These are phyloP conservation scores for Neofusicoccum parvum DNA, from an alignment of 2,329 filamentous ascomycete species.

Conservation along the genomic window DNA sequence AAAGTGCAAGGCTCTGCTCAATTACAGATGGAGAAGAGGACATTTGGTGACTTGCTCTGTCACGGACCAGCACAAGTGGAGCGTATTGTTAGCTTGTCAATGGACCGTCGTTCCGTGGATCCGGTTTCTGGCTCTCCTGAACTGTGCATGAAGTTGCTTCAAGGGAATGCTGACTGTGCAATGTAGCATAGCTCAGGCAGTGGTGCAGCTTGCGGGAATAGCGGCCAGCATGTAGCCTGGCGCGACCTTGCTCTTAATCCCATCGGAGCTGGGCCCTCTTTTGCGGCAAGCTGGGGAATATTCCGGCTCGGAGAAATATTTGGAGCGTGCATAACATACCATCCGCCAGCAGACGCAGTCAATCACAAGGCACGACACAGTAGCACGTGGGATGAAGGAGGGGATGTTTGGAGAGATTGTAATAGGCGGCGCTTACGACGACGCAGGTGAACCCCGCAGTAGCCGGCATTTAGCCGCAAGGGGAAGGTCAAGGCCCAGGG, in stretches of 20 bases:
- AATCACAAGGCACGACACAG: background rate
- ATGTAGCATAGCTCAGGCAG: too few species aligned
- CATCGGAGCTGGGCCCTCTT: too few species aligned
- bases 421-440: background rate
- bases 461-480: conserved; percentile 5
- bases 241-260: too few species aligned
- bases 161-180: too few species aligned
- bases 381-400: background rate
- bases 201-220: too few species aligned
- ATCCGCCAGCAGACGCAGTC: background rate
- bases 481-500: conserved; percentile 2
- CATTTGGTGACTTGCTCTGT: background rate
- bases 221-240: too few species aligned
- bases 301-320: too few species aligned
- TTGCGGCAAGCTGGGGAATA: too few species aligned
- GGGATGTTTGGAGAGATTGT: background rate
- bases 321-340: too few species aligned
- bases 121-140: background rate
- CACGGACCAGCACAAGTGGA: background rate
- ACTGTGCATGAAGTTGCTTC: too few species aligned
- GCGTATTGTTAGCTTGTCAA: background rate
- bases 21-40: background rate
- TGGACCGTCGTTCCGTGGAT: background rate
- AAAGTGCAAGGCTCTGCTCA: background rate
- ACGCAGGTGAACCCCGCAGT: background rate